These are phyloP conservation scores for Globisporangium viniferum DNA, from an alignment of 352 stramenopile species.

Conservation along the genomic window DNA sequence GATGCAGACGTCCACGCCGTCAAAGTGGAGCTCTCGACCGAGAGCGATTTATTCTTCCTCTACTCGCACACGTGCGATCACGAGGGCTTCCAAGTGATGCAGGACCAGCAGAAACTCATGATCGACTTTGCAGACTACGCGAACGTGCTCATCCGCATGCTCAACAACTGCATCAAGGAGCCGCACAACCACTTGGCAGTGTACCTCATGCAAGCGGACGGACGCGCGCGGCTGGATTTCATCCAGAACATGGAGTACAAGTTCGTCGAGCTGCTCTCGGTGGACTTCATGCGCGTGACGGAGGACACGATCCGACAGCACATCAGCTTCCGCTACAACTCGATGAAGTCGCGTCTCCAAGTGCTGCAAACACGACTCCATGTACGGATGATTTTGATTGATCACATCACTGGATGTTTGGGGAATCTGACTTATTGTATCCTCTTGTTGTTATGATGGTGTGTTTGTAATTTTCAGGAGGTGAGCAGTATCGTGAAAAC, in stretches of 20 bases:
- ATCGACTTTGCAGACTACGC: conserved; percentile 94
- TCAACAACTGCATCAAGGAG: conserved; percentile 96
- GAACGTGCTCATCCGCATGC: conserved; percentile 92
- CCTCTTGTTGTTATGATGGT: neutral
- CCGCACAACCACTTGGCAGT: conserved; percentile 92
- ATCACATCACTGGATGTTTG: too few species aligned
- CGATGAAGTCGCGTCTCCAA: conserved; percentile 90
- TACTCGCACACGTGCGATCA: conserved; percentile 89
- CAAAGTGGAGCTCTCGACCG: conserved; percentile 89
- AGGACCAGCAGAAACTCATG: conserved; percentile 95
- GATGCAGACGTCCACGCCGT: conserved; percentile 83
- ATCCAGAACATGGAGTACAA: conserved; percentile 98
- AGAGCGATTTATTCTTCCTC: conserved; percentile 94
- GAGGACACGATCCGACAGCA: conserved; percentile 91
- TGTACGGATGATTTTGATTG: conserved; percentile 20
- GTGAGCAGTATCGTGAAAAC: conserved; percentile 95
- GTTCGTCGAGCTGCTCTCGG: conserved; percentile 92
- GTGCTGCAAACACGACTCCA: conserved; percentile 90
- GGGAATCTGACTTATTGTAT: too few species aligned
- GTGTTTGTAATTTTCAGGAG: conserved; percentile 41
- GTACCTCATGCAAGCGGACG: conserved; percentile 91
- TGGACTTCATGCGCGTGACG: conserved; percentile 86
- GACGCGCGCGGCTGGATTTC: conserved; percentile 90
- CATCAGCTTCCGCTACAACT: conserved; percentile 94
- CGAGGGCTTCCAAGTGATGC: conserved; percentile 86